Evolutionary conservation across 371 early-diverging fungal genomes (phyloP), one percentile per base, ranked within the genome.

Genomic region (Neoconidiobolus thromboides): DNA sequence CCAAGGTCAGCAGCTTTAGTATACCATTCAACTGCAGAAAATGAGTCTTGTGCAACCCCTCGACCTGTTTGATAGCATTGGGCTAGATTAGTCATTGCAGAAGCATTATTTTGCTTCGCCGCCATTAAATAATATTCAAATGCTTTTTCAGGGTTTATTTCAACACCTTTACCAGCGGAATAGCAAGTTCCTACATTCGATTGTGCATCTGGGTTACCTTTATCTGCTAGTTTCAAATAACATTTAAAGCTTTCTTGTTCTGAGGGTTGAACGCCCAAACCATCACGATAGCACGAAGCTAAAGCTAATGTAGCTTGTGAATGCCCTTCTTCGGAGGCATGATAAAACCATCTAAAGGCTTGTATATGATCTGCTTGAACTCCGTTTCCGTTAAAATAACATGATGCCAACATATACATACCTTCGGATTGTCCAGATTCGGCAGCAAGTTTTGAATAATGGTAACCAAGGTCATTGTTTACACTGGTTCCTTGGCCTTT

Each of bases 371-470:
- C 73, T 58, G 65, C 68, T 39, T 66, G 65, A 0, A 74, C 67
- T 15, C 88, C 88, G 43, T 83, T 76, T 26, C 91, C 91, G 60
- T 83, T 79, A 63, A 85, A 85, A 67, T 85, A 82, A 61, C 82
- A 80, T 65, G 80, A 80, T 38, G 86, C 89, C 2, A 91, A 70
- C 26, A 75, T 71, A 72, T 85, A 84, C 67, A 82, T 84, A 38
- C 88, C 89, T 61, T 81, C 80, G 48, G 81, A 76, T 68, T 86
- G 86, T 9, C 86, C 65, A 37, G 58, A 46, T 37, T 63, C 51
- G 38, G 61, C 48, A 55, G 69, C 63, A 55, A 63, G 48, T 43
- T 57, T 44, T 41, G 46, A 67, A 80, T 80, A 85, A 48, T 69
- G 62, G 59, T 85, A 72, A 5, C 87, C 87, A 60, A 73, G 67